A percentile compares a stretch with the other conserved stretches of the same genome.
phyloP scores from a whole-genome alignment of 2,329 filamentous ascomycete genomes.

The Verticillium albo-atrum region DNA sequence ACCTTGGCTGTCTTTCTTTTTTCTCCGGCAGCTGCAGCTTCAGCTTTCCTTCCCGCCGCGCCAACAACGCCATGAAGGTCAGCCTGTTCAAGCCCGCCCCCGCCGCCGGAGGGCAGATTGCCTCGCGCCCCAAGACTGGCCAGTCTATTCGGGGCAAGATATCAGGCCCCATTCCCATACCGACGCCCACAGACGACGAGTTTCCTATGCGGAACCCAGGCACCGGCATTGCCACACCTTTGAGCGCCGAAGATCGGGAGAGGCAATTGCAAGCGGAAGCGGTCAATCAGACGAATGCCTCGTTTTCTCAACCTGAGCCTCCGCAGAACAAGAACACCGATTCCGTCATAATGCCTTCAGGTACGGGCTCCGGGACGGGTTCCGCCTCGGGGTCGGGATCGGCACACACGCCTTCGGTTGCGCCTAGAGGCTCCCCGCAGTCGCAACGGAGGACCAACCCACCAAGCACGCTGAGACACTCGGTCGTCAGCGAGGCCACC shows the following conservation, averaged over 20 bases:
- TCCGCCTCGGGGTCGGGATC: background rate
- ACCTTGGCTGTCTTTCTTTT: background rate
- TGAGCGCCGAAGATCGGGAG: conserved; percentile 18
- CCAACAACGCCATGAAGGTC: conserved; percentile 27
- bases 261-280: conserved; percentile 6
- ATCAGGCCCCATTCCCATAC: conserved; percentile 56
- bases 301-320: conserved; percentile 1
- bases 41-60: background rate
- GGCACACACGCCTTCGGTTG: conserved; percentile 4
- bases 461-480: conserved; percentile 40
- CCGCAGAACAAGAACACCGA: conserved; percentile 6
- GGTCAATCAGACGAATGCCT: background rate
- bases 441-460: conserved; percentile 29
- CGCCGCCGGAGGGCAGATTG: conserved; percentile 25
- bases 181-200: conserved; percentile 43
- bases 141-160: conserved; percentile 55
- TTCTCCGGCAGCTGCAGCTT: background rate
- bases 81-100: conserved; percentile 41
- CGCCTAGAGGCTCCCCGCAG: conserved; percentile 15
- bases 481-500: conserved; percentile 39
- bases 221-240: conserved; percentile 26
- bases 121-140: conserved; percentile 25
- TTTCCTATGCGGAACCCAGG: conserved; percentile 45
- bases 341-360: conserved; percentile 3
- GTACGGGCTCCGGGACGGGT: conserved; percentile 5